A percentile compares a stretch with the other conserved stretches of the same genome.
Conservation (phyloP, 2,329 filamentous ascomycete genomes). For the Trichoderma sp. region DNA sequence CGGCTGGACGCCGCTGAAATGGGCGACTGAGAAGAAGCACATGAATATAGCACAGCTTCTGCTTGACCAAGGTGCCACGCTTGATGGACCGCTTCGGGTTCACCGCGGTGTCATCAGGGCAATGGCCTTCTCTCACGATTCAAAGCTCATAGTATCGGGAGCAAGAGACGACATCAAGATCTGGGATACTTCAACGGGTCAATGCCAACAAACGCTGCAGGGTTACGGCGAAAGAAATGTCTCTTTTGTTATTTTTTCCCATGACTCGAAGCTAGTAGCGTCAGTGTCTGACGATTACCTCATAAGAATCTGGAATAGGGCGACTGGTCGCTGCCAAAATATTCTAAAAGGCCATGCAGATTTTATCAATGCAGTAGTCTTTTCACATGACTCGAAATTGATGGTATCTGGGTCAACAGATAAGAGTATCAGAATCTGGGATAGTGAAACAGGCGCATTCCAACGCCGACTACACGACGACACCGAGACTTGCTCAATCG, state of each 20-base stretch:
- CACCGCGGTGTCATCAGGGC: too few species aligned
- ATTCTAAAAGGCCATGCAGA: too few species aligned
- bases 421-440: not conserved
- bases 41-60: not conserved
- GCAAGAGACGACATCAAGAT: not conserved
- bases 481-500: not conserved
- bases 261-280: too few species aligned
- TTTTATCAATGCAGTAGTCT: not conserved
- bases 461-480: not conserved
- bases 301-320: too few species aligned
- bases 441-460: not conserved
- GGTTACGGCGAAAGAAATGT: not conserved
- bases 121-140: not conserved
- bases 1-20: not conserved
- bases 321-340: too few species aligned
- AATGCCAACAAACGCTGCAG: not conserved
- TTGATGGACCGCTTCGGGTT: not conserved
- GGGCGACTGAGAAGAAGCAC: not conserved
- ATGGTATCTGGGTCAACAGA: not conserved
- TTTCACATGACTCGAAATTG: not conserved
- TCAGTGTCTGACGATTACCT: too few species aligned
- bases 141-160: not conserved
- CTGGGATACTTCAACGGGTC: not conserved
- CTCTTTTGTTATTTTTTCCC: too few species aligned
- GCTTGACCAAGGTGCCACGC: fast-evolving